Percentiles rank a stretch among this genome's conserved stretches.
These are phyloP conservation scores for Aureobasidium mangrovei DNA, from an alignment of 2,329 filamentous ascomycete genomes.

Conservation along the genomic window DNA sequence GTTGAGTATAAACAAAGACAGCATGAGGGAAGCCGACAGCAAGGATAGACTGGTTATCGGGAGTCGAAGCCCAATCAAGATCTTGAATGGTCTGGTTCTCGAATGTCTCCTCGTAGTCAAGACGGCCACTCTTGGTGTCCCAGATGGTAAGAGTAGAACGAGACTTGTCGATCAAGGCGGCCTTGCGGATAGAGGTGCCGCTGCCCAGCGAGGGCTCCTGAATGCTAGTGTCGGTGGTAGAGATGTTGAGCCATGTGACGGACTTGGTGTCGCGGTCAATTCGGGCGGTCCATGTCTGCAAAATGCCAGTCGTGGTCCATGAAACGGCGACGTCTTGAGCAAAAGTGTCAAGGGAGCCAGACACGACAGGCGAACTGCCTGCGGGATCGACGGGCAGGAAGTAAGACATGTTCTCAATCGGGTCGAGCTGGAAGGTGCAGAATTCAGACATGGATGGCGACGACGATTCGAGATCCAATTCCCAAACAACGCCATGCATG, in stretches of 20 bases:
- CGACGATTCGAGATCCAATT: conserved; percentile 38
- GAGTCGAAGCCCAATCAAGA: conserved; percentile 89
- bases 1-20: conserved; percentile 72
- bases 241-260: conserved; percentile 76
- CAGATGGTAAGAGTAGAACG: conserved; percentile 77
- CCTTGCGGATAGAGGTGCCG: conserved; percentile 78
- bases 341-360: conserved; percentile 77
- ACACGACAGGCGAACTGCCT: conserved; percentile 59
- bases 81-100: conserved; percentile 56
- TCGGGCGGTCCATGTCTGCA: conserved; percentile 79
- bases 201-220: conserved; percentile 66
- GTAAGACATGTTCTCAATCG: conserved; percentile 44
- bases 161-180: conserved; percentile 66
- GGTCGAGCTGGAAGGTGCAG: conserved; percentile 59
- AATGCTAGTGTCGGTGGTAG: conserved; percentile 70
- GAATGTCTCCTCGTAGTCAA: conserved; percentile 74
- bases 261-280: conserved; percentile 51
- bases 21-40: conserved; percentile 88
- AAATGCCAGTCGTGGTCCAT: conserved; percentile 63
- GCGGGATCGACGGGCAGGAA: conserved; percentile 74
- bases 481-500: conserved; percentile 73
- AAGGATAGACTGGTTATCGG: conserved; percentile 78
- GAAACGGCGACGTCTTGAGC: conserved; percentile 79
- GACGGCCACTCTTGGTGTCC: conserved; percentile 72
- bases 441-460: conserved; percentile 53